Percentiles rank a stretch among this genome's conserved stretches.
phyloP scores from a whole-genome alignment of 2,329 filamentous ascomycete species.

The Ascochyta rabiei region DNA sequence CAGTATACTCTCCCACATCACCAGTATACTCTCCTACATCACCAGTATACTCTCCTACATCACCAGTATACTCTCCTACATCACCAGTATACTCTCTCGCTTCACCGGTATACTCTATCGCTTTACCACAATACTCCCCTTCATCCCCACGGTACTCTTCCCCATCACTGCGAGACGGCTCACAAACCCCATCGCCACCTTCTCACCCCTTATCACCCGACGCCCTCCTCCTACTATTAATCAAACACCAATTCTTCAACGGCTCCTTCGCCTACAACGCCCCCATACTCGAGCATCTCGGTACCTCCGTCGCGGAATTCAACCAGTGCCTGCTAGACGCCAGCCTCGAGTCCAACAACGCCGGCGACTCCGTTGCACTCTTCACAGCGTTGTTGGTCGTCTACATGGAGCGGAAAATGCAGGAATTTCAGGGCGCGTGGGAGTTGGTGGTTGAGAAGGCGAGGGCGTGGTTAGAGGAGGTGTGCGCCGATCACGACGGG shows the following conservation, averaged over 20 bases:
- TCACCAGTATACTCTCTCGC: no score
- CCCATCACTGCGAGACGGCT: no score
- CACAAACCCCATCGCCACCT: no score
- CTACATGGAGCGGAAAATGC: slow-evolving; percentile 57
- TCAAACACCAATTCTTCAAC: slow-evolving; percentile 62
- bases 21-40: background rate
- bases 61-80: no score
- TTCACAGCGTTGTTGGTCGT: slow-evolving; percentile 55
- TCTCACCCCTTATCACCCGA: slow-evolving; percentile 23
- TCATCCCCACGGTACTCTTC: no score
- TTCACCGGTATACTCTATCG: no score
- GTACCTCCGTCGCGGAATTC: no score
- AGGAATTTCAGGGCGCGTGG: slow-evolving; percentile 62
- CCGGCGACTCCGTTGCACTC: slow-evolving; percentile 8
- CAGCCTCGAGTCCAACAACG: background rate
- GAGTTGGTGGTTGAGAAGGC: slow-evolving; percentile 69
- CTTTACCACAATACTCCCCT: no score
- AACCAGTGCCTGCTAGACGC: background rate
- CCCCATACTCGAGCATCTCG: slow-evolving; percentile 20
- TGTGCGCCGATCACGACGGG: no score
- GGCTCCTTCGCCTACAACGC: slow-evolving; percentile 58
- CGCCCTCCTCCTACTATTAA: slow-evolving; percentile 55
- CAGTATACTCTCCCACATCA: background rate
- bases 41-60: background rate
- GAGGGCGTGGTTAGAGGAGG: slow-evolving; percentile 46